Base-by-base conservation (phyloP, 2,329 filamentous ascomycete genomes). In the Chrysosporium keratinophilum region DNA sequence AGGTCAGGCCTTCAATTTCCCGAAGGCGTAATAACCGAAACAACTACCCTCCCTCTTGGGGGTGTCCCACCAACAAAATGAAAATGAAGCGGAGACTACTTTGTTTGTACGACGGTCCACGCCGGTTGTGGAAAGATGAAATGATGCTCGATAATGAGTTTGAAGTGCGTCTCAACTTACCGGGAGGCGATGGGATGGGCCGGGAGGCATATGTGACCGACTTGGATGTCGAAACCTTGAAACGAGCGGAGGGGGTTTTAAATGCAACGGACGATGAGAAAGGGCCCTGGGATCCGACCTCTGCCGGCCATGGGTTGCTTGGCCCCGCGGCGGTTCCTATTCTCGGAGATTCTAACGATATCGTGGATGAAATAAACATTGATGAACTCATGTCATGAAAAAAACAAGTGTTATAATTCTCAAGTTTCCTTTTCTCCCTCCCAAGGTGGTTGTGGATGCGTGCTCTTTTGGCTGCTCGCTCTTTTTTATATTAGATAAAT, bases 131-230 rank as follows among this genome's bases (percentile, higher is more conserved):
- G 80, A 97, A 97, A 75, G 93, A 98, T 67, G 93, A 98, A 72
- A 93, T 97, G 88, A 95, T 96, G 89, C 83, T 98, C 48, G 88
- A 90, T 62, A 89, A 87, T 14, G 89, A 95, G 63, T 90, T 93
- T 64, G 93, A 98, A 72, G 88, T 97, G 37, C 88, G 91, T 65
- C 78, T 95, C 69, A 83, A 83, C 69, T 78, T 96, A 15, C 80
- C 80, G 20, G 85, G 88, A 65, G 78, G 80, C 1, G 95, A 94
- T 67, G 84, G 95, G 37, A 96, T 90, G 10, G 90, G 95, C 67
- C 79, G 74, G 17, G 82, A 85, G 64, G 78, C 81, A 1, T 97
- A 95, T 67, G 84, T 96, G 39, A 97, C 91, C 5, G 93, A 97
- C 65, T 77, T 98, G 43, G 93, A 97, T 65, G 81, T 96, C 49